Conservation (phyloP, 2,329 filamentous ascomycete genomes). For the Xylariaceae sp. region DNA sequence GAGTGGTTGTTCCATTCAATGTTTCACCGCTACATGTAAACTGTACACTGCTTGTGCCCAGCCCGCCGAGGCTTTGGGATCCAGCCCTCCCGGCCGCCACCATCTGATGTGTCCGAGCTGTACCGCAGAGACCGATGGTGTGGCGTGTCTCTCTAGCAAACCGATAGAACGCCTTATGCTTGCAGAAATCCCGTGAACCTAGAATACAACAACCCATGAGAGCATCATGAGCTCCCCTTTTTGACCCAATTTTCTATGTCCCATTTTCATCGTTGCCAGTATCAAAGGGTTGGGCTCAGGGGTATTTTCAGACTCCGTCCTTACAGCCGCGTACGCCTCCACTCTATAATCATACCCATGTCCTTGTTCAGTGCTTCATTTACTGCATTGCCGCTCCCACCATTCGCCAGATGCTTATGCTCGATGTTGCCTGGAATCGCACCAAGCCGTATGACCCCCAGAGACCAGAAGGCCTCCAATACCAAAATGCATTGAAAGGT, state of each 20-base stretch:
- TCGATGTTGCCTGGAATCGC: slow-evolving; percentile 15
- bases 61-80: slow-evolving; percentile 8
- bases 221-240: slow-evolving; percentile 19
- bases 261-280: slow-evolving; percentile 17
- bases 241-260: slow-evolving; percentile 23
- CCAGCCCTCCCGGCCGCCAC: slow-evolving; percentile 3
- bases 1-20: no score
- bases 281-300: slow-evolving; percentile 20
- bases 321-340: slow-evolving; percentile 28
- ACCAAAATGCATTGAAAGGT: slow-evolving; percentile 14
- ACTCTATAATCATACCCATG: slow-evolving; percentile 22
- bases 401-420: slow-evolving; percentile 16
- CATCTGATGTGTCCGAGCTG: neutral
- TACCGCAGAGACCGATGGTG: no score
- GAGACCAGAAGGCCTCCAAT: slow-evolving; percentile 8
- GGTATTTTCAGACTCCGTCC: slow-evolving; percentile 29
- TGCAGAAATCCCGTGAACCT: slow-evolving; percentile 1
- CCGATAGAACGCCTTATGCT: neutral
- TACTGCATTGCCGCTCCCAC: slow-evolving; percentile 17
- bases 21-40: no score
- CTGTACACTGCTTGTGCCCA: neutral
- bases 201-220: slow-evolving; percentile 22
- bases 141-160: neutral
- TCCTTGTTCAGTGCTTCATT: slow-evolving; percentile 18
- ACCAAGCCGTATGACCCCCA: slow-evolving; percentile 11